Base-by-base conservation (phyloP, 257 asterid genomes). In the Paraleonurus japonicus region DNA sequence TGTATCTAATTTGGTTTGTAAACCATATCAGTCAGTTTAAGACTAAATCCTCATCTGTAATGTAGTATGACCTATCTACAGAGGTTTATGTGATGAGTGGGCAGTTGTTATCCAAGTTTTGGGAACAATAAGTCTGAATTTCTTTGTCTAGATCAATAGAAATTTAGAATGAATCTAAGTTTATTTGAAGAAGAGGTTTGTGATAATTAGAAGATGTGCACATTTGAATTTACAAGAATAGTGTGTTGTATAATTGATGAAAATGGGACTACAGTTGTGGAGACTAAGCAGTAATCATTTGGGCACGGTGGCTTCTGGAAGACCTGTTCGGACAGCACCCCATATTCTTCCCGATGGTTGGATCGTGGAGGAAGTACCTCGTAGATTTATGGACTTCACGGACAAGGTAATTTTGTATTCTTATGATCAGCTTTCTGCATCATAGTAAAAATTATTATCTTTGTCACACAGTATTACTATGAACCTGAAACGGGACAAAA, bases 401-500 rank as follows among this genome's bases (percentile, higher is more conserved):
- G 95, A 89, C 76, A 89, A 82, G 92, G 97, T 91, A 73, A 65
- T 75, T 15, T 12, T 35, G 0, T 67, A 19, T 58, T 30, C 16
- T n/a, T n/a, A n/a, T n/a, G n/a, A 53, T 60, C 0, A 1, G 23
- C 60, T 32, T 75, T 12, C 73, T 26, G 30, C 24, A 11, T 55
- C 16, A 20, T 0, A 30, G 66, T 30, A 33, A 33, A 5, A n/a
- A n/a, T n/a, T n/a, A 22, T 20, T 26, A n/a, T 8, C 63, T 67
- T 74, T 80, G 57, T 70, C 62, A 48, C 9, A 53, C 82, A 93
- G 96, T 90, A 85, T 63, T 90, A 87, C 78, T 89, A 89, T 65
- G 97, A 93, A 76, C 97, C 97, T 39, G 91, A 67, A 67, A 86
- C 84, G 4, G 96, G 97, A 63, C 74, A 26, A 51, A 88, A 74